These are phyloP conservation scores for Syncephalis fuscata DNA, from an alignment of 371 early-diverging fungal genomes.

Conservation along the genomic window DNA sequence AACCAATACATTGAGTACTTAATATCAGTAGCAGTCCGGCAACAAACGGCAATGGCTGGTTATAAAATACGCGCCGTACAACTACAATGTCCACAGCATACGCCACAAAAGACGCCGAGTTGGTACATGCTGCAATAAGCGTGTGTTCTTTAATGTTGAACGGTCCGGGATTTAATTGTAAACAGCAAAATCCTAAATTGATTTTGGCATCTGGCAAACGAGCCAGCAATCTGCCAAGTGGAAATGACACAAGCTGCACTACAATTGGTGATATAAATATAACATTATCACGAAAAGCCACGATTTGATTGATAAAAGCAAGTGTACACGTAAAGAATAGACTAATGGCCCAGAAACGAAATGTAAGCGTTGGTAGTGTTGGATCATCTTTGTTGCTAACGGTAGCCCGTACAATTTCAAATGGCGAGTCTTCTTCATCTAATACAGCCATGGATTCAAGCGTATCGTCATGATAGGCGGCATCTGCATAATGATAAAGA, in stretches of 20 bases:
- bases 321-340: conserved; percentile 37
- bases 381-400: conserved; percentile 26
- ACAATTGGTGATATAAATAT: conserved; percentile 14
- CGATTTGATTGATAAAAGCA: conserved; percentile 54
- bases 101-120: conserved; percentile 21
- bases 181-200: neutral
- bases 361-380: conserved; percentile 48
- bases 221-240: conserved; percentile 28
- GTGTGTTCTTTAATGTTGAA: conserved; percentile 69
- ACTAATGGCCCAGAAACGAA: conserved; percentile 58
- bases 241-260: conserved; percentile 27
- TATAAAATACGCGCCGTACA: conserved; percentile 27
- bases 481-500: no score
- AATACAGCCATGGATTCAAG: no score
- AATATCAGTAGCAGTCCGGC: conserved; percentile 24
- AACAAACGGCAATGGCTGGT: conserved; percentile 21
- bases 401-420: no score
- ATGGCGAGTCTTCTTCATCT: no score
- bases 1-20: conserved; percentile 29
- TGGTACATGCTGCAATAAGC: conserved; percentile 17
- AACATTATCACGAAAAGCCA: conserved; percentile 34
- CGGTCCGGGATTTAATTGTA: conserved; percentile 47
- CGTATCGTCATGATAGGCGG: no score
- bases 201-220: neutral
- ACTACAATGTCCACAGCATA: conserved; percentile 41